Conservation (phyloP, 169 alveolate genomes). For the Plasmodium adleri region DNA sequence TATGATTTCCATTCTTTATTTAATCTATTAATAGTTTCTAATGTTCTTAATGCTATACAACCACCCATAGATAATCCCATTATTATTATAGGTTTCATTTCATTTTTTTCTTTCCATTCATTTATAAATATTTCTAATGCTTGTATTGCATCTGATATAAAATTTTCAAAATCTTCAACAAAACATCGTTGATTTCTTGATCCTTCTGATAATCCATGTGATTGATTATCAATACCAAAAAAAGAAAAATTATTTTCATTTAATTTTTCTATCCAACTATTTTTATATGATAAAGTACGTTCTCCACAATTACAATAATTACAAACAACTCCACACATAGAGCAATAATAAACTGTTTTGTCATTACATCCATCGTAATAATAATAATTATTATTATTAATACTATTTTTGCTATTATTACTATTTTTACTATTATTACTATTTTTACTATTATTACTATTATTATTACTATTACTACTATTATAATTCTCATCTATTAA, state of each 20-base stretch:
- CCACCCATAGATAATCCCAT: slow-evolving; percentile 75
- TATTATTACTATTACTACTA: neutral
- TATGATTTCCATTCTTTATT: slow-evolving; percentile 63
- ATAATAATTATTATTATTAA: neutral
- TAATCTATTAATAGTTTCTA: slow-evolving; percentile 23
- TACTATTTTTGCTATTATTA: neutral
- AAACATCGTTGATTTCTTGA: slow-evolving; percentile 73
- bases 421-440: neutral
- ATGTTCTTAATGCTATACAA: slow-evolving; percentile 49
- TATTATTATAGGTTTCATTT: slow-evolving; percentile 43
- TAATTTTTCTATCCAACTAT: slow-evolving; percentile 80
- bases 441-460: neutral
- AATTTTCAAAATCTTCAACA: slow-evolving; percentile 62
- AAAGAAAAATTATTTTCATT: slow-evolving; percentile 78
- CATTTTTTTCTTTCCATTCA: slow-evolving; percentile 67
- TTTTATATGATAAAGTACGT: slow-evolving; percentile 78
- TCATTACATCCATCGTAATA: slow-evolving; percentile 5
- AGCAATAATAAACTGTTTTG: slow-evolving; percentile 34
- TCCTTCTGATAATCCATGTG: slow-evolving; percentile 84
- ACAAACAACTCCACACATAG: slow-evolving; percentile 61
- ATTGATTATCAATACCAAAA: slow-evolving; percentile 82
- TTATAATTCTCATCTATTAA: neutral
- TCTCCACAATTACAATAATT: slow-evolving; percentile 55
- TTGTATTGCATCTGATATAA: slow-evolving; percentile 79
- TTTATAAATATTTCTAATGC: slow-evolving; percentile 77